phyloP scores from a whole-genome alignment of 2,329 filamentous ascomycete species.

The Botrytis hyacinthi region DNA sequence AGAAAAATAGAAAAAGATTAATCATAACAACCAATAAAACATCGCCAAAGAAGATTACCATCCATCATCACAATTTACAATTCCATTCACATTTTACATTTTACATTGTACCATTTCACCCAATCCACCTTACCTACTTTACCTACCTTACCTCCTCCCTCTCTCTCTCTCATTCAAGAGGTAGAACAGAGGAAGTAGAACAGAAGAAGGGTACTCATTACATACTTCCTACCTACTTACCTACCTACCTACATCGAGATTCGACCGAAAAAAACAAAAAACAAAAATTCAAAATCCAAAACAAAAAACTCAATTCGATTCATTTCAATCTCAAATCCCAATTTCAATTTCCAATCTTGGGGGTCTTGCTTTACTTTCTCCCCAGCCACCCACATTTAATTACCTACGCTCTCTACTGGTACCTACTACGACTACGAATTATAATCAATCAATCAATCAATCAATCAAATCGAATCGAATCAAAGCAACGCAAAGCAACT shows the following conservation, averaged over 20 bases:
- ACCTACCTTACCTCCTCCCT: neutral
- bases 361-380: neutral
- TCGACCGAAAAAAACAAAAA: neutral
- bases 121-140: neutral
- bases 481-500: neutral
- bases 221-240: neutral
- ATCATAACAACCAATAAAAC: neutral
- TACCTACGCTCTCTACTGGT: neutral
- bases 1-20: neutral
- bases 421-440: slow-evolving; percentile 1
- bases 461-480: neutral
- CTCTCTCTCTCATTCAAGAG: neutral
- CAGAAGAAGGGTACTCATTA: neutral
- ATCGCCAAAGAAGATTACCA: slow-evolving; percentile 1
- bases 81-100: neutral
- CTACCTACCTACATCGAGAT: neutral
- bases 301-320: neutral
- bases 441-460: neutral
- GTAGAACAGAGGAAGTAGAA: neutral
- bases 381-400: slow-evolving; percentile 21
- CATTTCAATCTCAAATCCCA: neutral
- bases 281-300: neutral
- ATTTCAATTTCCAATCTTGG: slow-evolving; percentile 11
- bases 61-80: neutral
- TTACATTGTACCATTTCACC: neutral